A percentile compares a stretch with the other conserved stretches of the same genome.
Evolutionary conservation across 192 early-diverging fungal species (phyloP).

Genomic region (Backusella parvicylindrica): DNA sequence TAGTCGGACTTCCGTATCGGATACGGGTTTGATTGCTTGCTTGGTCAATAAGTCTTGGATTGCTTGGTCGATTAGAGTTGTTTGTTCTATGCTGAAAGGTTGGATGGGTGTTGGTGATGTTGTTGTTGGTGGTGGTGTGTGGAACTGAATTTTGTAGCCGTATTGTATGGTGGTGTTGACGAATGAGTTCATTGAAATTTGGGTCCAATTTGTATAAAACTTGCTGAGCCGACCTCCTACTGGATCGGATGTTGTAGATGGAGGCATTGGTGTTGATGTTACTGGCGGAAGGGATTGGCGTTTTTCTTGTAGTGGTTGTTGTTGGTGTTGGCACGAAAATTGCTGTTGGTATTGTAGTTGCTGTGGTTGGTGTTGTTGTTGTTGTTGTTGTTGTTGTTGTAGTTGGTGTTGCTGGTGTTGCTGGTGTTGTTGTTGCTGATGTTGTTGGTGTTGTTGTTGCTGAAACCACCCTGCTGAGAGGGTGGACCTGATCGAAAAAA

Average conservation of each 20-base stretch:
- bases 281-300: neutral
- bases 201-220: constrained; percentile 16
- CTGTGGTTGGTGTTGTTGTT: too few species aligned
- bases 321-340: neutral
- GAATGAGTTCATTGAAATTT: constrained; percentile 10
- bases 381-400: too few species aligned
- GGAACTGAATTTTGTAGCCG: constrained; percentile 23
- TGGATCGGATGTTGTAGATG: neutral
- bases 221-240: constrained; percentile 21
- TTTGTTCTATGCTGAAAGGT: constrained; percentile 13
- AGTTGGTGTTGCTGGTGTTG: neutral
- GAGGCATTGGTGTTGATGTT: neutral
- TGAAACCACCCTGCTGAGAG: constrained; percentile 6
- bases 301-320: neutral
- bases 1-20: neutral
- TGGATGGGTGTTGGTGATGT: constrained; percentile 5
- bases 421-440: neutral
- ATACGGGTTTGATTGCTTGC: constrained; percentile 24
- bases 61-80: constrained; percentile 8
- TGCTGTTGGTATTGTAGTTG: neutral
- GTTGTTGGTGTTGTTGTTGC: neutral
- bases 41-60: constrained; percentile 22
- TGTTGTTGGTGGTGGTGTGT: constrained; percentile 8
- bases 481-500: constrained; percentile 17
- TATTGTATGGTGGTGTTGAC: constrained; percentile 12